Conservation (phyloP, 2,329 filamentous ascomycete genomes). For the Tolypocladium pustulatum region DNA sequence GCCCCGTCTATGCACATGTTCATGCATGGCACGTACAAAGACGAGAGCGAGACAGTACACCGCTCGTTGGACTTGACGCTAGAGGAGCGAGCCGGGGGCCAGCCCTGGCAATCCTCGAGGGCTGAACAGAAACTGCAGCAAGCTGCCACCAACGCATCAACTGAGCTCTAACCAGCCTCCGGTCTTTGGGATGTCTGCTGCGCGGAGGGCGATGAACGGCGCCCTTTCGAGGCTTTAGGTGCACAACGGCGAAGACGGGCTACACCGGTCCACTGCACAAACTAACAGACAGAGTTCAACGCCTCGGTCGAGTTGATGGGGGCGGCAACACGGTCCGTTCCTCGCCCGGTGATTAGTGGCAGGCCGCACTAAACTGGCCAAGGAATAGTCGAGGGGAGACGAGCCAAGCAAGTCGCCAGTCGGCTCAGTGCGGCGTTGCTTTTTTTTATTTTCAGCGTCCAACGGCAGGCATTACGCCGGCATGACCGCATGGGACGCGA, state of each 20-base stretch:
- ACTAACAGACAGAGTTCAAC: not conserved
- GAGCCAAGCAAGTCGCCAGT: not conserved
- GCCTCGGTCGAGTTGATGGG: not conserved
- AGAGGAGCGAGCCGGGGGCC: not conserved
- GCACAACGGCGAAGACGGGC: not conserved
- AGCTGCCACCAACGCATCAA: not conserved
- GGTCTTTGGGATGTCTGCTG: not conserved
- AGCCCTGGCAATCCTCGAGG: not conserved
- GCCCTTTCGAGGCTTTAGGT: not conserved
- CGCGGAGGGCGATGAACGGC: not conserved
- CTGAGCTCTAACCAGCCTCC: not conserved
- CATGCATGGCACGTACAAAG: not conserved
- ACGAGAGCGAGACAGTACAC: not conserved
- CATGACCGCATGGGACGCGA: not conserved
- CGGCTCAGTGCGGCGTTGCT: not conserved
- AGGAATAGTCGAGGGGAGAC: not conserved
- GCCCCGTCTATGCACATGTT: not conserved
- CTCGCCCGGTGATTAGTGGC: not conserved
- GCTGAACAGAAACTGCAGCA: not conserved
- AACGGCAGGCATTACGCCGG: not conserved
- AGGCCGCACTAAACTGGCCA: not conserved
- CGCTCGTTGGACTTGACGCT: not conserved
- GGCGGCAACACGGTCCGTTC: not conserved
- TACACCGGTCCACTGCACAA: not conserved
- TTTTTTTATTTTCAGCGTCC: not conserved